Conservation (phyloP, 2,329 filamentous ascomycete species). For the Diaporthe capsici region DNA sequence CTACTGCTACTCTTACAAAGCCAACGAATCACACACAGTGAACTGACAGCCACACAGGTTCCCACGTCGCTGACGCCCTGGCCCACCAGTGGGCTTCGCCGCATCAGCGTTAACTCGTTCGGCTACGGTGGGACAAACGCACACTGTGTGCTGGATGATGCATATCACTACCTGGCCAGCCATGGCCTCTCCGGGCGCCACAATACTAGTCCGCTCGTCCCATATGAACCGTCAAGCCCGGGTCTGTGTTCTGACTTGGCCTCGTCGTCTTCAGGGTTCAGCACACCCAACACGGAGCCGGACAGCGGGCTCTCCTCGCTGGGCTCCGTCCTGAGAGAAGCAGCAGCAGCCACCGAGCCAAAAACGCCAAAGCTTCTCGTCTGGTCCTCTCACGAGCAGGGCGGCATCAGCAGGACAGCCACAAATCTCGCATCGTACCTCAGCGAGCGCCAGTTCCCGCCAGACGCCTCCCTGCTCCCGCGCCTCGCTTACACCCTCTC, state of each 20-base stretch:
- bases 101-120: slow-evolving; percentile 64
- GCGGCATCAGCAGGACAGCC: slow-evolving; percentile 19
- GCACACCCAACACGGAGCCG: background rate
- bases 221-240: slow-evolving; percentile 1
- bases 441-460: background rate
- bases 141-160: slow-evolving; percentile 46
- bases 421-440: slow-evolving; percentile 1
- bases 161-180: background rate
- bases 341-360: background rate
- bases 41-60: slow-evolving; percentile 10
- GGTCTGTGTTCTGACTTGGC: background rate
- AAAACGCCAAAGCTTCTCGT: slow-evolving; percentile 1
- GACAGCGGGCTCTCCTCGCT: slow-evolving; percentile 12
- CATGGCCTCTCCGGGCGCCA: slow-evolving; percentile 22
- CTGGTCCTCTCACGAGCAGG: slow-evolving; percentile 31
- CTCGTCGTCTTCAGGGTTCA: background rate
- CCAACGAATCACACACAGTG: background rate
- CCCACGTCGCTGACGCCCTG: slow-evolving; percentile 4
- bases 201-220: slow-evolving; percentile 18
- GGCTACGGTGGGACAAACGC: slow-evolving; percentile 63
- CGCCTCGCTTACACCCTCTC: slow-evolving; percentile 35
- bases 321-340: background rate
- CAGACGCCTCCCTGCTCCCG: background rate
- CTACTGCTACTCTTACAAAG: background rate
- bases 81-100: slow-evolving; percentile 16